Evolutionary conservation across 2,329 filamentous ascomycete genomes (phyloP), one percentile per base, ranked within the genome.

Genomic region (Colletotrichum lini): DNA sequence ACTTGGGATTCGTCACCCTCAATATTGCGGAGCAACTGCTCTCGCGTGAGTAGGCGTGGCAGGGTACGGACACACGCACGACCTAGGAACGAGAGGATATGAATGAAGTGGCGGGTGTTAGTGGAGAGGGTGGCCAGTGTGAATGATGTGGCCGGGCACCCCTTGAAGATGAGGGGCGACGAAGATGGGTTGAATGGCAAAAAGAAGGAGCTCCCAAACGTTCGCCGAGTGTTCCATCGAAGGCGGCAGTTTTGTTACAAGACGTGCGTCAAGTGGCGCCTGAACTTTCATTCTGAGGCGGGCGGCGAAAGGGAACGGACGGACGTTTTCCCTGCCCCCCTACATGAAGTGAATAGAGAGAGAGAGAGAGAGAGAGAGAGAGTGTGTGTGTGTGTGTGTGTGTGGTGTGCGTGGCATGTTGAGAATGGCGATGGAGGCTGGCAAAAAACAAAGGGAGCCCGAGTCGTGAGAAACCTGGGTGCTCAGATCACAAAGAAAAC

Each of bases 231-330:
- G 76, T 79, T 79, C 77, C 76, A 80, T 74, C 74, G 60, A 62
- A 71, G 70, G 52, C 56, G 63, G 54, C 54, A 59, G 72, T 69
- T 65, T 70, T 79, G 80, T 80, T 79, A 81, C 79, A 81, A 78
- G 77, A 77, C 77, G 65, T 82, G 81, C 79, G 74, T 81, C 80
- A 81, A 79, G 77, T 79, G 74, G 77, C 77, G 77, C 79, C 77
- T 78, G 75, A 76, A 76, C 75, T 74, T 66, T 73, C 30, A 52
- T 60, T 58, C 67, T 62, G 57, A 57, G 61, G 66, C 47, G 58
- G 64, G 52, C 44, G 65, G 65, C 65, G 65, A 59, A 58, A 38
- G 42, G 49, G 45, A 23, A 52, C 21, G 66, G 61, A 59, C 61
- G 47, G 56, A 61, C 56, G 40, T 38, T 44, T n/a, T 23, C 2